Evolutionary conservation across 1,139 yeast genomes (phyloP), one percentile per base, ranked within the genome.

Genomic region (Arxiozyma slooffiae): DNA sequence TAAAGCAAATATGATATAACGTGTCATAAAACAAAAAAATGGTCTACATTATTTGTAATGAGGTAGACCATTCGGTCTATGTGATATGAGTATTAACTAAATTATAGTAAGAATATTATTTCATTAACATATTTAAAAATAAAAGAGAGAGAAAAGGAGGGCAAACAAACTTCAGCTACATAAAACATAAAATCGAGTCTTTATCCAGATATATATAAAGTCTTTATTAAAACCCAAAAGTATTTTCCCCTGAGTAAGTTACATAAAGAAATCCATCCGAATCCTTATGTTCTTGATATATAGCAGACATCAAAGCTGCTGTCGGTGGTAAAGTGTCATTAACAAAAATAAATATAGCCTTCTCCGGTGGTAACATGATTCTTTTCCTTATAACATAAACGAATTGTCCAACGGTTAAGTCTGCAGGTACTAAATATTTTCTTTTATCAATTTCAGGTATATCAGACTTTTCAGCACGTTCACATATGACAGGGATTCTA

Each of bases 271-370:
- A 92, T 40, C 98, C 98, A 67, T 92, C 98, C 65, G 90, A 90
- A 67, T 92, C 98, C 73, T 89, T 89, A 71, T 92, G 96, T 70
- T 92, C 97, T 63, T 89, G 95, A 67, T 92, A 92, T 57, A 92
- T 85, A 30, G 92, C 79, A 61, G 95, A 85, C 90, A 92, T 89
- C 61, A 92, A 79, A 26, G 97, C 95, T 22, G 97, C 97, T 2
- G 98, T 92, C 47, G 97, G 97, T 22, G 98, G 98, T 61, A 92
- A 78, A 53, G 92, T 90, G 67, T 92, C 98, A 67, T 92, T 90
- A 55, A 92, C 95, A 70, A 92, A 92, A 60, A 92, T 89, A 70
- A 92, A 92, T 59, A 92, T 90, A 46, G 98, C 98, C 82, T 92
- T 90, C 71, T 92, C 98, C 42, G 96, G 87, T 45, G 97, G 96